Evolutionary conservation across 257 asterid species (phyloP).

Genomic region (Solanum etuberosum): DNA sequence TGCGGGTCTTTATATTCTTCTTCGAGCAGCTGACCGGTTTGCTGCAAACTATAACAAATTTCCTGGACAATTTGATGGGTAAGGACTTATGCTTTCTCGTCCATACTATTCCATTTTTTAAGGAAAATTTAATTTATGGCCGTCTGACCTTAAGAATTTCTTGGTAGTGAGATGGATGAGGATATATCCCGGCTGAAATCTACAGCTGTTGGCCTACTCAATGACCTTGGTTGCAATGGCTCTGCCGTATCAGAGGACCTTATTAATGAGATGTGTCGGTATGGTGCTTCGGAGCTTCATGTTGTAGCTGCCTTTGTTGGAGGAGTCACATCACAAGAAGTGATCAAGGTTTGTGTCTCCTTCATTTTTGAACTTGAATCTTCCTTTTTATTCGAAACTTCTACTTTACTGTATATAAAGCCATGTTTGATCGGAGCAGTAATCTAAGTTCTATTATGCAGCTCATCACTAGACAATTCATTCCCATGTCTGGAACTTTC

Average conservation of each 20-base stretch:
- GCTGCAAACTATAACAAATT: conserved; percentile 73
- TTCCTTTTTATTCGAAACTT: neutral
- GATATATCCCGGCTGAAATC: conserved; percentile 90
- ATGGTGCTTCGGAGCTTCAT: conserved; percentile 94
- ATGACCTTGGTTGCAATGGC: conserved; percentile 78
- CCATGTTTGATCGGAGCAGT: neutral
- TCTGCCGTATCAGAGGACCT: conserved; percentile 78
- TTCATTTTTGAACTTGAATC: neutral
- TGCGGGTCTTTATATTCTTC: conserved; percentile 77
- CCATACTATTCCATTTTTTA: neutral
- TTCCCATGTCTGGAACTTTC: conserved; percentile 84
- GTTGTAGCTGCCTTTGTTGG: conserved; percentile 90
- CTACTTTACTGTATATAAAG: neutral
- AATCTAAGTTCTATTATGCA: conserved; percentile 20
- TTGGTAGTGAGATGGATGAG: conserved; percentile 81
- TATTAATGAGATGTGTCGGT: conserved; percentile 83
- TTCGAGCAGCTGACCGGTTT: conserved; percentile 89
- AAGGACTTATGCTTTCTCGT: conserved; percentile 5
- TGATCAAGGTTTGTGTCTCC: conserved; percentile 52
- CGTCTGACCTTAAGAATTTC: conserved; percentile 6
- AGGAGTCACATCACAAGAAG: conserved; percentile 95
- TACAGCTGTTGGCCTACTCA: conserved; percentile 57
- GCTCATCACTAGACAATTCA: conserved; percentile 88
- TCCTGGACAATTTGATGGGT: conserved; percentile 96
- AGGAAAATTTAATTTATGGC: neutral